Base-by-base conservation (phyloP, 768 basidiomycete species). In the Lentinus tigrinus region DNA sequence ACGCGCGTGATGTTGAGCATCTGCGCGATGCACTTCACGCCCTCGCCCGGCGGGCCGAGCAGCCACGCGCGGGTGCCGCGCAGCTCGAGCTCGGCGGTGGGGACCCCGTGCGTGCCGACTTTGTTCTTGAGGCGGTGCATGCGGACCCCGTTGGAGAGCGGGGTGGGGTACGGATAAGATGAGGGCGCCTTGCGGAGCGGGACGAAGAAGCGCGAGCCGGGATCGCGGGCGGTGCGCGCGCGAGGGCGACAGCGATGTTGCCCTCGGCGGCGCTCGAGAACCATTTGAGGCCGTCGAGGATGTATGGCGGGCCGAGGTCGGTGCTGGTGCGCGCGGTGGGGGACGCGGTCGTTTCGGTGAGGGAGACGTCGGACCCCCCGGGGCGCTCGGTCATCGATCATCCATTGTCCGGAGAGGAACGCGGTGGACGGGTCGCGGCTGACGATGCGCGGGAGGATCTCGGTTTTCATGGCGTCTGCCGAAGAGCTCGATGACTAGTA, bases 191-290 rank as follows among this genome's bases (percentile, higher is more conserved):
- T 37, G 31, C 67, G 67, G 23, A 91, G 77, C 28, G 88, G 88
- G 44, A 92, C 76, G 34, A 92, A 76, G 74, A 92, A 92, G 38
- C 92, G 82, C 1, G 88, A 91, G 13, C 11, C 75, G 70, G 50
- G 74, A 61, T 80, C 69, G 0, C 87, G 88, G 1, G 89, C 90
- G 39, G 88, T 1, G 89, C 90, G 39, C 89, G 85, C 7, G 88
- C 91, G 8, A 92, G 74, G 0, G 87, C 88, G 26, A 92, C 76
- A 0, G 88, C 80, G 11, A 91, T 74, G 59, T 92, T 75, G 61
- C 85, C 83, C 63, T 92, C 91, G 1, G 89, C 88, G 1, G 91
- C 91, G 63, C 87, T 89, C 16, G 89, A 90, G 70, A 91, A 91
- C 89, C 89, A 91, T 73, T 91, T 91, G 69, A 91, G 82, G 2